These are phyloP conservation scores for Beauveria bassiana DNA, from an alignment of 2,329 filamentous ascomycete species.

Conservation along the genomic window DNA sequence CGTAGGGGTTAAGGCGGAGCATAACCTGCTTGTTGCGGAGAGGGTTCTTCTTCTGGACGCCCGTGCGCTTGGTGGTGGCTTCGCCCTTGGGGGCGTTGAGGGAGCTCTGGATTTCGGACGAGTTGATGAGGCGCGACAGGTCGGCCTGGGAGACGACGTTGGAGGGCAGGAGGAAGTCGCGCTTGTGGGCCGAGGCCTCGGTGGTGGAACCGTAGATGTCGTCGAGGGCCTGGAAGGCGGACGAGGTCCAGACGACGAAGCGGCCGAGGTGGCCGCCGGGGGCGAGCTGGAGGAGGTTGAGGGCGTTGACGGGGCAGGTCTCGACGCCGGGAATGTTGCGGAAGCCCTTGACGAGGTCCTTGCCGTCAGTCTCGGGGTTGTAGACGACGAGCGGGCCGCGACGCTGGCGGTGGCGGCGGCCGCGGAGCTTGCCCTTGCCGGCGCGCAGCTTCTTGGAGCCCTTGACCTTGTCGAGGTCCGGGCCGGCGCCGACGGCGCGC, in stretches of 20 bases:
- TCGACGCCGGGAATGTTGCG: slow-evolving; percentile 99
- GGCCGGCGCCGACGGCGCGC: slow-evolving; percentile 80
- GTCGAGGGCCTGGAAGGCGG: slow-evolving; percentile 94
- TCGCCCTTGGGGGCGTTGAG: slow-evolving; percentile 87
- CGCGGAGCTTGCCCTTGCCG: slow-evolving; percentile 98
- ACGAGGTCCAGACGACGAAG: slow-evolving; percentile 98
- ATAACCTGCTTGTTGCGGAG: slow-evolving; percentile 98
- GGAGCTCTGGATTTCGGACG: slow-evolving; percentile 93
- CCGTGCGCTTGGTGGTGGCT: slow-evolving; percentile 78
- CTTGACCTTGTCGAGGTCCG: slow-evolving; percentile 93
- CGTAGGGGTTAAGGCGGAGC: slow-evolving; percentile 98
- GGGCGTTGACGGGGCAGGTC: slow-evolving; percentile 84
- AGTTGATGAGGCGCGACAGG: slow-evolving; percentile 97
- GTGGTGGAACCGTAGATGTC: slow-evolving; percentile 94
- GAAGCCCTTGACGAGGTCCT: slow-evolving; percentile 88
- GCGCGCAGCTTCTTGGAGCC: slow-evolving; percentile 93
- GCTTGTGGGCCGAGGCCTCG: slow-evolving; percentile 85
- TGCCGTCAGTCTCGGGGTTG: slow-evolving; percentile 90
- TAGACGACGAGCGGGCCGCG: slow-evolving; percentile 97
- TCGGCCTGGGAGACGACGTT: slow-evolving; percentile 92
- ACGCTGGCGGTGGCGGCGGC: slow-evolving; percentile 93
- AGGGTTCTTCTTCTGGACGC: slow-evolving; percentile 99
- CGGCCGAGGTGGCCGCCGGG: slow-evolving; percentile 97
- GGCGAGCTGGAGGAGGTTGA: slow-evolving; percentile 98
- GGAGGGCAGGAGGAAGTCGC: slow-evolving; percentile 94